These are phyloP conservation scores for Halophytophthora polymorphica DNA, from an alignment of 352 stramenopile genomes.

Conservation along the genomic window DNA sequence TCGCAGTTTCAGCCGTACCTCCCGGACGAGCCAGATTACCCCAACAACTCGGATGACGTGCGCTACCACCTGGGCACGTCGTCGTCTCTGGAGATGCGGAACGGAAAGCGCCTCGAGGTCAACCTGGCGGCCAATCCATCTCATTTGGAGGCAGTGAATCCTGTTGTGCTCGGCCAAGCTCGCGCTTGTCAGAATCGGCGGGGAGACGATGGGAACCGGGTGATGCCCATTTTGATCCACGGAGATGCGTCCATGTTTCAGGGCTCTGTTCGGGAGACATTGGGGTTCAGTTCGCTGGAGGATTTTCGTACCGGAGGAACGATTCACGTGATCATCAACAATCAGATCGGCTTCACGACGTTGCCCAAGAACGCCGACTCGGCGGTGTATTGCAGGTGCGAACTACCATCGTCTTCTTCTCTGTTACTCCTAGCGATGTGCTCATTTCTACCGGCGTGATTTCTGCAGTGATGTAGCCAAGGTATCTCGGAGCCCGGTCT, in stretches of 20 bases:
- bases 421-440: neutral
- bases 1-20: slow-evolving; percentile 85
- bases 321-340: slow-evolving; percentile 99
- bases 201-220: slow-evolving; percentile 78
- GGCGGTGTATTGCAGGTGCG: slow-evolving; percentile 93
- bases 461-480: slow-evolving; percentile 93
- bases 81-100: slow-evolving; percentile 65
- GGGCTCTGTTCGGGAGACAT: slow-evolving; percentile 75
- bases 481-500: slow-evolving; percentile 93
- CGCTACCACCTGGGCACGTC: slow-evolving; percentile 86
- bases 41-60: slow-evolving; percentile 89
- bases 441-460: neutral
- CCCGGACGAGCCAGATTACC: slow-evolving; percentile 79
- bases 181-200: slow-evolving; percentile 91
- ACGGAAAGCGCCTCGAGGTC: slow-evolving; percentile 62
- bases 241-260: slow-evolving; percentile 95
- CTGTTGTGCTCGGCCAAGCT: slow-evolving; percentile 95
- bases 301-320: slow-evolving; percentile 97
- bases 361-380: slow-evolving; percentile 96
- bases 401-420: neutral
- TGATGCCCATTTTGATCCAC: slow-evolving; percentile 97
- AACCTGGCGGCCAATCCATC: slow-evolving; percentile 97
- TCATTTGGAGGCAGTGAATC: slow-evolving; percentile 99
- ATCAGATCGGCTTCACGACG: slow-evolving; percentile 98
- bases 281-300: slow-evolving; percentile 86